Conservation (phyloP, 176 grass and related monocot species). For the sorghum (Sorghum bicolor) region DNA sequence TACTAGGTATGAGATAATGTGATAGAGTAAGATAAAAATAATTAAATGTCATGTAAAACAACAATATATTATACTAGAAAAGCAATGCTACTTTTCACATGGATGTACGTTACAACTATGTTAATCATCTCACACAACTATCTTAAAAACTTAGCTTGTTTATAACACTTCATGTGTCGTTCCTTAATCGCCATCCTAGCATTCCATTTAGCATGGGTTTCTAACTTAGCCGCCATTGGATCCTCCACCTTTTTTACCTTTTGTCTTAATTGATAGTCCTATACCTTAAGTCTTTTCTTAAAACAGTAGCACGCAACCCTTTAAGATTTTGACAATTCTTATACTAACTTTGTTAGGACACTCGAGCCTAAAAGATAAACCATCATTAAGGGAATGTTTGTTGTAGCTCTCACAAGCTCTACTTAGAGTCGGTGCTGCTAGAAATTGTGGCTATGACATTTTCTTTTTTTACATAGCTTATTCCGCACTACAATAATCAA, state of each 20-base stretch:
- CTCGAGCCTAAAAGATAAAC: too few species aligned
- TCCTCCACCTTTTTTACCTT: too few species aligned
- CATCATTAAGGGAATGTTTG: too few species aligned
- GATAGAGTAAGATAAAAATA: not conserved
- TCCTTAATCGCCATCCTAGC: not conserved
- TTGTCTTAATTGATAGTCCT: too few species aligned
- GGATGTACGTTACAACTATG: not conserved
- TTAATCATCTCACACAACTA: too few species aligned
- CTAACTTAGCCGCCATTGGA: fast-evolving
- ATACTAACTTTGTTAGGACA: not conserved
- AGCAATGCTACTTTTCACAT: not conserved
- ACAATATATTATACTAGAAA: not conserved
- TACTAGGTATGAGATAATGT: too few species aligned
- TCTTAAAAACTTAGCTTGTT: not conserved
- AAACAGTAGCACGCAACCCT: fast-evolving
- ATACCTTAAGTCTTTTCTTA: too few species aligned
- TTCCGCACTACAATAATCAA: too few species aligned
- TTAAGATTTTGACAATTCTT: not conserved
- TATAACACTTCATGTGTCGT: not conserved
- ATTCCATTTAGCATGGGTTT: not conserved
- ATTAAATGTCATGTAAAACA: not conserved
- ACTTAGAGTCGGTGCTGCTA: too few species aligned
- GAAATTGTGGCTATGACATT: too few species aligned
- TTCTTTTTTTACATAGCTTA: too few species aligned
- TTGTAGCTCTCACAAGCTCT: too few species aligned